phyloP scores from a whole-genome alignment of 2,329 filamentous ascomycete genomes.

The Exophiala sideris region DNA sequence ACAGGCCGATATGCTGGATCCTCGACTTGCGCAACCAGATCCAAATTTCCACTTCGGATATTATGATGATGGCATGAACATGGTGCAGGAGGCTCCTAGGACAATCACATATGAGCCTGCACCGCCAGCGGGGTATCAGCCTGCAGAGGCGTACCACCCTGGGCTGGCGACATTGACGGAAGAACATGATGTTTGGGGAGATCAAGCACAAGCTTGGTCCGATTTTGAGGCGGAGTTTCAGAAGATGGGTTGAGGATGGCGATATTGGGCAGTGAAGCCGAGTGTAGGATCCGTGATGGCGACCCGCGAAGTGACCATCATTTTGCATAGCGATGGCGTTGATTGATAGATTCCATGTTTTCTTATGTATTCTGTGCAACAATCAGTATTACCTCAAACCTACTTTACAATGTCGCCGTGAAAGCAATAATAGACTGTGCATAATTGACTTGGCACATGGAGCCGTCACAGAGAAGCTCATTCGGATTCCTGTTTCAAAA shows the following conservation, averaged over 20 bases:
- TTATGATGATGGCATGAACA: conserved; percentile 25
- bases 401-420: no score
- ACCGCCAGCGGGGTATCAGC: conserved; percentile 22
- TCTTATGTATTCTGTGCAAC: background rate
- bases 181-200: conserved; percentile 34
- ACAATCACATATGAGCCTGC: conserved; percentile 25
- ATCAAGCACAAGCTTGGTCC: conserved; percentile 13
- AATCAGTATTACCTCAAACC: background rate
- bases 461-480: no score
- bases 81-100: conserved; percentile 27
- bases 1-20: conserved; percentile 40
- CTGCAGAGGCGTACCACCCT: conserved; percentile 27
- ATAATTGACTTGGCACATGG: no score
- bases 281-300: background rate
- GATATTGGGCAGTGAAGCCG: background rate
- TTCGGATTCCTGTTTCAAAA: no score
- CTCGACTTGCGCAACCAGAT: conserved; percentile 33
- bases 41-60: conserved; percentile 32
- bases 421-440: no score
- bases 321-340: background rate
- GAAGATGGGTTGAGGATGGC: conserved; percentile 17
- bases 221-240: conserved; percentile 28
- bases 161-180: conserved; percentile 35
- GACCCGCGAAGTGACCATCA: no score
- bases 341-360: background rate